phyloP scores from a whole-genome alignment of 208 protist species.

The Acanthamoeba triangularis region DNA sequence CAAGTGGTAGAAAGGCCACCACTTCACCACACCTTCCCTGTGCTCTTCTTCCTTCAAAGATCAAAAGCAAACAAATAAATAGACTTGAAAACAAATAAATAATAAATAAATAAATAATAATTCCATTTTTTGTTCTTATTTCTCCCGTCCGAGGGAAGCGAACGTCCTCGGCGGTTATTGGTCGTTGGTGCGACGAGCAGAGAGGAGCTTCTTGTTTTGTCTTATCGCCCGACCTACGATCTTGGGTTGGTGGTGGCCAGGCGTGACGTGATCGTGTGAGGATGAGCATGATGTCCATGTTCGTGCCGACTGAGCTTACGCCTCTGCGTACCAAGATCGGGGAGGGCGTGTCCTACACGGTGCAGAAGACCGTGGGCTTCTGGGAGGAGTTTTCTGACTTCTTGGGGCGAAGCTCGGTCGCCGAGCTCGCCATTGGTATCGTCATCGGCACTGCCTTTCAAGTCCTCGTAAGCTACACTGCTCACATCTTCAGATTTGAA shows the following conservation, averaged over 20 bases:
- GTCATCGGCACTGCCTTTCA: conserved; percentile 46
- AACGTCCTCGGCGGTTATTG: too few species aligned
- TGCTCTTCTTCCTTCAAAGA: not conserved
- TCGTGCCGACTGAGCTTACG: not conserved
- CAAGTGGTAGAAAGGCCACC: not conserved
- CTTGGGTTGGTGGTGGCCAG: not conserved
- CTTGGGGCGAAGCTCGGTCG: not conserved
- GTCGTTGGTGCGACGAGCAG: too few species aligned
- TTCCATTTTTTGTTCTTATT: too few species aligned
- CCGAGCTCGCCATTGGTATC: conserved; percentile 38
- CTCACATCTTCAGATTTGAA: not conserved
- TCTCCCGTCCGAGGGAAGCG: too few species aligned
- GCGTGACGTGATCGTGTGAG: not conserved
- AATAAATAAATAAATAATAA: too few species aligned
- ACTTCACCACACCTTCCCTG: not conserved
- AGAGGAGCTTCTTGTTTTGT: not conserved
- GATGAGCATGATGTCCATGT: conserved; percentile 10
- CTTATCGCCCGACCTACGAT: too few species aligned
- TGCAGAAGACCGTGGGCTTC: conserved; percentile 38
- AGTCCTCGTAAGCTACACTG: not conserved
- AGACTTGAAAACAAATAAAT: too few species aligned
- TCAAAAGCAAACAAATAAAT: not conserved
- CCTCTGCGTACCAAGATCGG: not conserved
- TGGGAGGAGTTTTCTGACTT: conserved; percentile 45
- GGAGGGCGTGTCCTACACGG: conserved; percentile 24